phyloP scores from a whole-genome alignment of 2,329 filamentous ascomycete genomes.

The Xylaria multiplex region DNA sequence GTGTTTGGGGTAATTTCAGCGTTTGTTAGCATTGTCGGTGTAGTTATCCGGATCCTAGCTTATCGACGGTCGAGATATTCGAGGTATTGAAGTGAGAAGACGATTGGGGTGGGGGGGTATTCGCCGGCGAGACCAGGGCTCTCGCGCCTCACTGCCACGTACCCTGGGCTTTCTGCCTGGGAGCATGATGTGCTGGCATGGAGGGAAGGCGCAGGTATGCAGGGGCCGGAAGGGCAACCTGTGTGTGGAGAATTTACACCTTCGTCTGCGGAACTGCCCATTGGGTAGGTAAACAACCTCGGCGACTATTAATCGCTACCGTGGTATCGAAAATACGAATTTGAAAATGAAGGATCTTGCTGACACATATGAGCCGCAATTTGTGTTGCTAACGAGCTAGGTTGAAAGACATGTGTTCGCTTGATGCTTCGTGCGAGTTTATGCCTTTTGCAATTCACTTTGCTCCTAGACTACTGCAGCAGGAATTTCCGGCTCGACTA shows the following conservation, averaged over 20 bases:
- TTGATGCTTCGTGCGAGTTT: conserved; percentile 12
- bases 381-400: not conserved
- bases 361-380: conserved; percentile 3
- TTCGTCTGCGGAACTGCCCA: not conserved
- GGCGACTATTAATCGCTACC: conserved; percentile 9
- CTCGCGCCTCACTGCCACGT: conserved; percentile 10
- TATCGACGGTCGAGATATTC: conserved; percentile 3
- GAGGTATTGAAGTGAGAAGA: conserved; percentile 8
- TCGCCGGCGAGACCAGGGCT: conserved; percentile 11
- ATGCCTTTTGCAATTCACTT: conserved; percentile 12
- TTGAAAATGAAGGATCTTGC: conserved; percentile 14
- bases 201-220: conserved; percentile 2
- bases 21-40: conserved; percentile 6
- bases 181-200: conserved; percentile 18
- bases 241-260: conserved; percentile 12
- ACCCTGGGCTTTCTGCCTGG: not conserved
- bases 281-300: conserved; percentile 12
- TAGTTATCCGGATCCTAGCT: not conserved
- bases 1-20: conserved; percentile 15
- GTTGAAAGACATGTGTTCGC: conserved; percentile 8
- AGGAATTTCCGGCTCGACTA: conserved; percentile 4
- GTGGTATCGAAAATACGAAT: conserved; percentile 17
- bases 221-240: conserved; percentile 2
- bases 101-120: conserved; percentile 1
- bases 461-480: conserved; percentile 6